Evolutionary conservation across 257 asterid genomes (phyloP).

Genomic region (Petunia secreta): DNA sequence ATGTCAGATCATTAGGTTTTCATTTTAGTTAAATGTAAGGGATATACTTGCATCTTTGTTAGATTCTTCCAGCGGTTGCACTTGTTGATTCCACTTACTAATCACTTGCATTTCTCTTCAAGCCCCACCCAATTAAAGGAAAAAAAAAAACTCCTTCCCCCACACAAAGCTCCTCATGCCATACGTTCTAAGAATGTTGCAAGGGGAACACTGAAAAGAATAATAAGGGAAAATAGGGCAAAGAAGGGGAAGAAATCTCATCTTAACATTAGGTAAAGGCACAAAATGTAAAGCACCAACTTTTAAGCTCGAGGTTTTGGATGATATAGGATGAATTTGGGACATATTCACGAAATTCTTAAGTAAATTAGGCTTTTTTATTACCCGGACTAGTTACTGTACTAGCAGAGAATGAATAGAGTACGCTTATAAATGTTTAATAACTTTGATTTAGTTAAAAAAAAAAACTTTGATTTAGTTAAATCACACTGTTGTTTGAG

Average conservation of each 20-base stretch:
- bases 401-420: neutral
- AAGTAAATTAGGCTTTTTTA: neutral
- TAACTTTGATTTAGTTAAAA: neutral
- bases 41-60: neutral
- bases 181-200: neutral
- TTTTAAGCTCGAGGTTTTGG: neutral
- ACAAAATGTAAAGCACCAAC: neutral
- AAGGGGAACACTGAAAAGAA: neutral
- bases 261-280: neutral
- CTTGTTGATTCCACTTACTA: neutral
- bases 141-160: neutral
- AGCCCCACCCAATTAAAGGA: neutral
- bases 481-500: slow-evolving; percentile 1
- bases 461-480: neutral
- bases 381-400: neutral
- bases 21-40: neutral
- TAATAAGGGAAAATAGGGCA: neutral
- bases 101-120: neutral
- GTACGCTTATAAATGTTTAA: neutral
- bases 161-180: neutral
- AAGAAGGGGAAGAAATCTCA: neutral
- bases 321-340: neutral
- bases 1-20: slow-evolving; percentile 17
- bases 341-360: neutral
- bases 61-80: neutral